Base-by-base conservation (phyloP, 2,329 filamentous ascomycete genomes). In the Clarireedia sp. region DNA sequence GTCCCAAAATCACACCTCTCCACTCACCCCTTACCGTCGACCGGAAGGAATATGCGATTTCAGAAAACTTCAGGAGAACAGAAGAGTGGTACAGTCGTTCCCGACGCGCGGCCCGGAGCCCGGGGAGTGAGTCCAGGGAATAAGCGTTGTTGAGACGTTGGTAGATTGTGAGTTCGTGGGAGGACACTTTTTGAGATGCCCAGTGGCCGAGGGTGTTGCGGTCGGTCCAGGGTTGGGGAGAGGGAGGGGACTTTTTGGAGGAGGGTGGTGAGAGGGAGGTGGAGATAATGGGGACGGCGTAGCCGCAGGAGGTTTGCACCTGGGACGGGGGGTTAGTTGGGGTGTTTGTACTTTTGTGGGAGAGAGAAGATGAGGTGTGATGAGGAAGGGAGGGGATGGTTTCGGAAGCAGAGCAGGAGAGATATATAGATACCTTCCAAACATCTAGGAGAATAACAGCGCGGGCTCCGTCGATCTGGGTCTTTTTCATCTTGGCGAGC, bases 261-360 rank as follows among this genome's bases (percentile, higher is more conserved):
- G 41, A 24, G n/a, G 3, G 19, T 36, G 47, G 44, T 2, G 6
- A 10, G 23, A 17, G 3, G 24, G 38, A 44, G 7, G 43, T 23
- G 9, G 51, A 38, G 23, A 41, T 10, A 3, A 48, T 9, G 7
- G 83, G 83, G 7, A 87, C 82, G 23, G 78, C 81, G 62, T 76
- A 87, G 6, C 85, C 84, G 64, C 84, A 88, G 50, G 78, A 81
- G 9, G 81, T 86, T 74, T 86, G 82, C 3, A 82, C 75, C 70
- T 86, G 8, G 10, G 16, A n/a, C n/a, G n/a, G 19, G n/a, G 16
- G 37, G 29, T 12, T 9, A 51, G 14, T 9, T 45, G 7, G 17
- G n/a, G 29, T 9, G 29, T 10, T 41, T 41, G 9, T 10, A 8
- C 19, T 6, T 6, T n/a, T 41, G 38, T 17, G 38, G 38, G 5